Base-by-base conservation (phyloP, 2,329 filamentous ascomycete genomes). In the Phialocephala sp. region DNA sequence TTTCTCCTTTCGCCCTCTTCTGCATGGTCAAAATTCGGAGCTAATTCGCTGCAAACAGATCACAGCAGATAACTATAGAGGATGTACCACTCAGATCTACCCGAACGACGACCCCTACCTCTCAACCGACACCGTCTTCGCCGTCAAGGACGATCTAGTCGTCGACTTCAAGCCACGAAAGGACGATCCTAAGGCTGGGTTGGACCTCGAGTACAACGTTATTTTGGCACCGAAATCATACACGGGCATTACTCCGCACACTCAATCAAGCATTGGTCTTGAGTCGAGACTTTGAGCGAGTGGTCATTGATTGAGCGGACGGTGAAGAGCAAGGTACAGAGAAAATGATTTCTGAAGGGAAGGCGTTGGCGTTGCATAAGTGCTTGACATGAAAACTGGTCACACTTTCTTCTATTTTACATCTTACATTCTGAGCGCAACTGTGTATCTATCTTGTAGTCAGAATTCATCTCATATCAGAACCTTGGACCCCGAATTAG, bases 81-180 rank as follows among this genome's bases (percentile, higher is more conserved):
- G 88, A 0, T 83, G 95, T 59, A 90, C 89, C 0, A 91, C 89
- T 1, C 91, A 95, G 76, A 88, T 94, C 64, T 94, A 93, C 75
- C 90, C 93, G 76, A 80, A 82, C 64, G 82, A 85, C 67, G 87
- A 88, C 76, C 82, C 85, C 68, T 88, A 91, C 71, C 80, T 91
- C 27, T 70, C 71, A 2, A 78, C 80, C 55, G 84, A 86, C 69
- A 78, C 80, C 9, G 84, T 85, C 9, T 86, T 85, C 64, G 84
- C 84, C 0, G 82, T 85, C 66, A 86, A 85, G 77, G 77, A 82
- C 27, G 82, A 82, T 20, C 72, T 86, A 41, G 72, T 77, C 5
- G 80, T 83, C 0, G 72, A 74, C 39, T 84, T 84, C 66, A 71
- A 74, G 64, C 59, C 59, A 5, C n/a, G 11, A 5, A 41, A 54